Base-by-base conservation (phyloP, 352 stramenopile genomes). In the Phytophthora uliginosa region DNA sequence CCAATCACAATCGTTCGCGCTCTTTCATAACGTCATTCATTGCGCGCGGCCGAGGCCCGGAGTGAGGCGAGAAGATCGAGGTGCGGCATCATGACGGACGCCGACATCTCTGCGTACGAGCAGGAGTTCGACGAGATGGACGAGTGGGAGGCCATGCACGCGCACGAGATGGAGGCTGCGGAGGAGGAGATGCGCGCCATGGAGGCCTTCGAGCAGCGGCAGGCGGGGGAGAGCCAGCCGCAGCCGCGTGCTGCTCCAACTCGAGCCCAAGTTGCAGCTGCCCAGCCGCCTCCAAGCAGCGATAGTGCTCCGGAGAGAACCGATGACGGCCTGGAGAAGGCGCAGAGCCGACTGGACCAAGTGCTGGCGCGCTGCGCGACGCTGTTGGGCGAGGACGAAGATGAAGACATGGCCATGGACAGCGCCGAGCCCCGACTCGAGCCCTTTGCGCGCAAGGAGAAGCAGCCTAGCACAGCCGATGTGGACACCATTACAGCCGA, bases 71-170 rank as follows among this genome's bases (percentile, higher is more conserved):
- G 15, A 34, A 18, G 36, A 57, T 57, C 51, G 52, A 50, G 36
- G 28, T 20, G 54, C 13, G 62, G 38, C 53, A 60, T 33, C 48
- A 93, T 89, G 76, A 80, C 79, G 67, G 88, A 93, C 77, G 83
- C 88, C 12, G 85, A 93, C 48, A 79, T 93, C 60, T 91, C 89
- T 52, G 85, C 88, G 74, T 93, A 86, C 71, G 86, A 96, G 77
- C 79, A 92, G 69, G 88, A 96, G 77, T 69, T 94, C 45, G 60
- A 88, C 31, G 85, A 90, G 67, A 74, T 83, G 66, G 88, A 96
- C 53, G 89, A 97, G 71, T 97, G 90, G 90, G 90, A 96, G 58
- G 66, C 73, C n/a, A 92, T 94, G 81, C 86, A 95, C 45, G 82
- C 76, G 20, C 79, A 92, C 56, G 89, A 94, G 68, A 90, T 96